Base-by-base conservation (phyloP, 225 moss, liverwort and hornwort genomes). In the Neckera pumila region DNA sequence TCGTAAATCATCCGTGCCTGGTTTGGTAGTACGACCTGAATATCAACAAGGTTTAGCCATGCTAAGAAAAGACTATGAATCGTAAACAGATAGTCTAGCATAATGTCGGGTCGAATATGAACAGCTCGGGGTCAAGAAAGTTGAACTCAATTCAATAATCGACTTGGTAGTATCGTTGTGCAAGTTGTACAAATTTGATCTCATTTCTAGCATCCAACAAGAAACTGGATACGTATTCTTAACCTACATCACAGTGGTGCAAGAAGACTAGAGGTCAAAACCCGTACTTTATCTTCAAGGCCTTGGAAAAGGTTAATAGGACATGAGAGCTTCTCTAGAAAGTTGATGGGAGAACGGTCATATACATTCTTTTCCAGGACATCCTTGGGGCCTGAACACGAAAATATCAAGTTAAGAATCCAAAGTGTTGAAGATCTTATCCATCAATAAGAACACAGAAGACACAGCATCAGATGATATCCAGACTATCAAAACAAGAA, bases 271-370 rank as follows among this genome's bases (percentile, higher is more conserved):
- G 63, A 80, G 65, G 81, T 80, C 23, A 40, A 49, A 76, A 63
- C 45, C 33, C 71, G 47, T 90, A 95, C 97, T 90, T 95, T 98
- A 86, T 98, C 98, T 87, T 98, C 98, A 85, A 98, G 98, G 25
- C 98, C 98, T 90, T 98, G 98, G 90, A 98, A 96, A 65, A 98
- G 93, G 85, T 97, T 98, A 36, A 98, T 95, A n/a, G 98, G 96
- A 80, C 98, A 98, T 66, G 96, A 98, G 82, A 95, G 94, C 70
- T 95, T 96, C 56, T 96, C 90, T 11, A 98, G 89, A 89, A 95
- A 97, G 91, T 98, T 95, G 93, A 98, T 96, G 31, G 98, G 96
- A 83, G 98, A 98, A 71, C 96, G 96, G 78, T 98, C 89, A 60
- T 95, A 89, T 42, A 96, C 31, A 76, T 89, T 92, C 81, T 93